Base-by-base conservation (phyloP, 2,329 filamentous ascomycete genomes). In the Epichloe aotearoae region DNA sequence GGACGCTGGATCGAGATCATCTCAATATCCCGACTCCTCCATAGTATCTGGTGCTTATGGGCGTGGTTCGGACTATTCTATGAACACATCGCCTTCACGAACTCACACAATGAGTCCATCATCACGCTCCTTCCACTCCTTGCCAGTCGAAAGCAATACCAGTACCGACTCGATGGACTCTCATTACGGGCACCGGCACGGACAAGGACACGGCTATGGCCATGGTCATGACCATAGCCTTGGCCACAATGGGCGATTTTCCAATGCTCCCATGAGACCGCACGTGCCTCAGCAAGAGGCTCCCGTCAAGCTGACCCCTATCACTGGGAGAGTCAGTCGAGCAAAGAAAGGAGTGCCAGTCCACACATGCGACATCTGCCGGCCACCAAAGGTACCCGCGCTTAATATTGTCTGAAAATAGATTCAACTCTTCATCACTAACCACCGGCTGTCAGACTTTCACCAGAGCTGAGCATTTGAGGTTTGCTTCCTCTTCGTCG, bases 401-500 rank as follows among this genome's bases (percentile, higher is more conserved):
- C 50, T 40, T 39, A 33, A 37, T n/a, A 5, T 17, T 45, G 26
- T 12, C 19, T 6, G 10, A 20, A 2, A 30, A 30, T 14, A 30
- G 33, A 17, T 30, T 30, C 5, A 17, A 17, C 11, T 17, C 11
- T 17, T 14, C 7, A 11, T 26, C 5, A 17, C 45, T 47, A 39
- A 47, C 39, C 19, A n/a, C 17, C 19, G 38, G 7, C 26, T 44
- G 17, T 4, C 52, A 82, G 79, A 81, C 75, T 2, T 82, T 82
- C 54, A 81, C 78, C 12, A 69, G 79, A 59, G 79, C 79, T 33
- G 79, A 82, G 59, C 79, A 82, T 63, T 64, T 82, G 41, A 76
- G 77, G 78, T 82, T 61, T 55, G 67, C 59, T 49, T 42, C 56
- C 23, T 41, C 14, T 47, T 19, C 42, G 26, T 4, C 12, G 14